Evolutionary conservation across 2,329 filamentous ascomycete genomes (phyloP), one percentile per base, ranked within the genome.

Genomic region (Pyrenochaeta sp.): DNA sequence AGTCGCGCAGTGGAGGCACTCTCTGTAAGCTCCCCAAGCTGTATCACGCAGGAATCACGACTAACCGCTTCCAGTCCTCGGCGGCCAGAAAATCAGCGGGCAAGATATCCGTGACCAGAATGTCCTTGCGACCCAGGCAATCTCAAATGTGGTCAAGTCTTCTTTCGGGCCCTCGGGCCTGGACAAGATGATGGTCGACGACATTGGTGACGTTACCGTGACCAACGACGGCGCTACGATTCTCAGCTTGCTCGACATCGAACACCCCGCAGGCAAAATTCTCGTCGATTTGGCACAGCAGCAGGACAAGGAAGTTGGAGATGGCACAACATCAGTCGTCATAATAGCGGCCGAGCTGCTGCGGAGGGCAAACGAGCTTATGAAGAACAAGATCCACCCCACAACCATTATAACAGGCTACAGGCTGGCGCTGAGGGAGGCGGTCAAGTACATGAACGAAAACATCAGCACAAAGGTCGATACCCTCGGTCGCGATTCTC

Each of bases 171-270:
- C 95, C 45, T 97, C 92, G 59, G 95, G 95, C 43, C 85, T 99
- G 64, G 95, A 99, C 78, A 99, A 99, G 86, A 99, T 99, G 95
- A 98, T 99, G 95, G 95, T 99, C 69, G 95, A 99, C 81, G 95
- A 99, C 76, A 98, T 99, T 77, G 95, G 95, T 74, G 95, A 99
- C 82, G 95, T 99, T 54, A 99, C 95, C 56, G 95, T 99, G 54
- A 99, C 95, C 64, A 99, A 99, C 79, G 95, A 99, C 78, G 95
- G 95, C 74, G 95, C 95, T 49, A 99, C 95, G 30, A 99, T 99
- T 72, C 87, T 99, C 65, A 92, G 87, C 77, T 84, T 99, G 73
- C 86, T 99, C 74, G 95, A 98, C 74, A 93, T 99, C 72, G 94
- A 99, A 78, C 93, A 99, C 79, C 95, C 95, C 49, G 95, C 95